Conservation (phyloP, 495 filamentous ascomycete species). For the Penicillium cataractarum region DNA sequence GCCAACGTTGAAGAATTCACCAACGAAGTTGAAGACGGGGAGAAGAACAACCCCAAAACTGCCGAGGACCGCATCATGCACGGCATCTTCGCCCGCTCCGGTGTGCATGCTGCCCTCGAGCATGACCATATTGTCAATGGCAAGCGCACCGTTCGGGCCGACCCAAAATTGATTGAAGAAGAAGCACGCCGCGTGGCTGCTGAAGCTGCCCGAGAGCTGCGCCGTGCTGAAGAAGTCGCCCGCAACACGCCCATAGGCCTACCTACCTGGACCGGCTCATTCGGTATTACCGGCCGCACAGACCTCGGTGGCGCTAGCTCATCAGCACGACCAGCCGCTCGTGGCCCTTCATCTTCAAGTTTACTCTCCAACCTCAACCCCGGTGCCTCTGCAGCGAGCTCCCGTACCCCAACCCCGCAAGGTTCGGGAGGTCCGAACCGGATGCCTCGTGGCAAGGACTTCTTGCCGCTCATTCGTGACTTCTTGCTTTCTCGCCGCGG, state of each 20-base stretch:
- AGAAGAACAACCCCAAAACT: constrained; percentile 38
- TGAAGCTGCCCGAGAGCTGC: constrained; percentile 72
- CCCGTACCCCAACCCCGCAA: background rate
- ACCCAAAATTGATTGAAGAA: constrained; percentile 73
- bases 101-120: constrained; percentile 81
- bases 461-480: constrained; percentile 72
- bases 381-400: constrained; percentile 35
- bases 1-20: constrained; percentile 60
- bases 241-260: constrained; percentile 74
- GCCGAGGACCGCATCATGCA: constrained; percentile 75
- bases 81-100: constrained; percentile 80
- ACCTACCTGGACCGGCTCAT: constrained; percentile 90
- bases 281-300: constrained; percentile 70
- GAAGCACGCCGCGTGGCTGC: constrained; percentile 81
- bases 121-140: constrained; percentile 85
- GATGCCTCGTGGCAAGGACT: constrained; percentile 52
- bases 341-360: constrained; percentile 56
- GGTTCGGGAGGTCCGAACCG: constrained; percentile 18
- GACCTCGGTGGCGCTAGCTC: constrained; percentile 36
- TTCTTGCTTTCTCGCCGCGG: constrained; percentile 75
- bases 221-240: constrained; percentile 71
- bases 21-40: constrained; percentile 43
- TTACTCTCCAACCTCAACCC: constrained; percentile 62
- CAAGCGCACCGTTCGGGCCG: constrained; percentile 63
- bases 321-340: constrained; percentile 37